Evolutionary conservation across 2,329 filamentous ascomycete species (phyloP).

Genomic region (Venturia asperata): DNA sequence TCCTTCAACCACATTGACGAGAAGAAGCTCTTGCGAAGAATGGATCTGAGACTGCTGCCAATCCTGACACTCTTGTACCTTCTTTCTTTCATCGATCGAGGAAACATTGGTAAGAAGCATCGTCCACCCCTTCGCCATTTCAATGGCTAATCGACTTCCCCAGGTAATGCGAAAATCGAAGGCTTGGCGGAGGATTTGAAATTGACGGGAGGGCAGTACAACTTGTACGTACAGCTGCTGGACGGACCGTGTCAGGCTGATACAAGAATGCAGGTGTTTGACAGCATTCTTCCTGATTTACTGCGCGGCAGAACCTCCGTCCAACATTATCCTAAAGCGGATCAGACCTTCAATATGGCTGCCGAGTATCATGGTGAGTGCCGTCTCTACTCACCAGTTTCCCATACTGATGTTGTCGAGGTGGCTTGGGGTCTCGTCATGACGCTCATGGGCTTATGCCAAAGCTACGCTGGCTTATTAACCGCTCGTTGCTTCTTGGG

Average conservation of each 20-base stretch:
- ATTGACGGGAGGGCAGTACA: constrained; percentile 17
- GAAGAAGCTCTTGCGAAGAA: constrained; percentile 35
- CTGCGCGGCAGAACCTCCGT: constrained; percentile 48
- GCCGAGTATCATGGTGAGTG: constrained; percentile 32
- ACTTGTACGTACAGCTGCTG: neutral
- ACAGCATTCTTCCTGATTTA: constrained; percentile 48
- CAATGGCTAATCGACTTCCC: neutral
- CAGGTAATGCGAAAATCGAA: constrained; percentile 21
- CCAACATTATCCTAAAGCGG: constrained; percentile 50
- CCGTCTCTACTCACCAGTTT: constrained; percentile 14
- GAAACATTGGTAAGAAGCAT: constrained; percentile 16
- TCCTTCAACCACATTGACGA: constrained; percentile 35
- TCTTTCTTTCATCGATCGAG: constrained; percentile 19
- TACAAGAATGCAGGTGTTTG: neutral
- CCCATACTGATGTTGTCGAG: constrained; percentile 19
- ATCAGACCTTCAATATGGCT: constrained; percentile 31
- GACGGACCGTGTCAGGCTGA: neutral
- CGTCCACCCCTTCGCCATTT: neutral
- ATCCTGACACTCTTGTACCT: constrained; percentile 20
- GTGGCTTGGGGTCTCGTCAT: constrained; percentile 43
- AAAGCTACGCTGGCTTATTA: constrained; percentile 42
- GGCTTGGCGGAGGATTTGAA: constrained; percentile 19
- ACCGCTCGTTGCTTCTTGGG: constrained; percentile 42
- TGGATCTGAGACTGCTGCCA: constrained; percentile 19
- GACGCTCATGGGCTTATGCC: constrained; percentile 44